Evolutionary conservation across 257 asterid species (phyloP).

Genomic region (Agastache rugosa): DNA sequence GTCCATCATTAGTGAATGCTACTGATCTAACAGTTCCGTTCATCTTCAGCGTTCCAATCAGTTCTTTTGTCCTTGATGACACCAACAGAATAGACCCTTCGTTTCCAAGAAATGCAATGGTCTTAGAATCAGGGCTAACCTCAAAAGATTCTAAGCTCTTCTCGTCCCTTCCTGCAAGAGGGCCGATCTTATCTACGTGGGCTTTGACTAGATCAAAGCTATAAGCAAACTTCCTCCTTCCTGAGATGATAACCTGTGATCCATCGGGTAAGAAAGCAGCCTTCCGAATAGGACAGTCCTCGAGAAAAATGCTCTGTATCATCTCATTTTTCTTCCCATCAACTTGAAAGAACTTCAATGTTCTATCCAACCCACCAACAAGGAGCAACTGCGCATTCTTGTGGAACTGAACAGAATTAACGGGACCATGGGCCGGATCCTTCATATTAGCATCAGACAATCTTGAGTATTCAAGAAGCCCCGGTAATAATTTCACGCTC

Average conservation of each 20-base stretch:
- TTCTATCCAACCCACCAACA: constrained; percentile 82
- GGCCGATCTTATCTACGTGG: constrained; percentile 73
- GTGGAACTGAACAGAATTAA: constrained; percentile 91
- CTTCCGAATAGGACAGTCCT: constrained; percentile 78
- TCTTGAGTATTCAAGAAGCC: constrained; percentile 78
- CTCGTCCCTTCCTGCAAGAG: constrained; percentile 90
- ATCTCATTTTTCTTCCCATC: constrained; percentile 86
- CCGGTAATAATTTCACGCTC: constrained; percentile 64
- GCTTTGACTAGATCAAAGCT: constrained; percentile 81
- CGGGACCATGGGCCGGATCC: constrained; percentile 63
- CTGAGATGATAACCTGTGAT: constrained; percentile 74
- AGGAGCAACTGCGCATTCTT: constrained; percentile 86
- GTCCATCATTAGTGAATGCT: constrained; percentile 79
- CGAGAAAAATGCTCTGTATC: constrained; percentile 82
- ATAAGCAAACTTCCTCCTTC: constrained; percentile 89
- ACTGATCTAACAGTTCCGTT: constrained; percentile 81
- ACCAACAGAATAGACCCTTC: constrained; percentile 87
- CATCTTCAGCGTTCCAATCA: constrained; percentile 90
- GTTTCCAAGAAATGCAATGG: constrained; percentile 86
- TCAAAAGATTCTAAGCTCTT: constrained; percentile 91
- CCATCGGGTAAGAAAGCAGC: constrained; percentile 94
- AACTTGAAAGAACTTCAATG: constrained; percentile 77
- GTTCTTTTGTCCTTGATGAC: constrained; percentile 78
- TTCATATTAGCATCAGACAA: constrained; percentile 76
- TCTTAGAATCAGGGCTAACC: constrained; percentile 88